phyloP scores from a whole-genome alignment of 257 asterid genomes.

The Fraxinus cuspidata region DNA sequence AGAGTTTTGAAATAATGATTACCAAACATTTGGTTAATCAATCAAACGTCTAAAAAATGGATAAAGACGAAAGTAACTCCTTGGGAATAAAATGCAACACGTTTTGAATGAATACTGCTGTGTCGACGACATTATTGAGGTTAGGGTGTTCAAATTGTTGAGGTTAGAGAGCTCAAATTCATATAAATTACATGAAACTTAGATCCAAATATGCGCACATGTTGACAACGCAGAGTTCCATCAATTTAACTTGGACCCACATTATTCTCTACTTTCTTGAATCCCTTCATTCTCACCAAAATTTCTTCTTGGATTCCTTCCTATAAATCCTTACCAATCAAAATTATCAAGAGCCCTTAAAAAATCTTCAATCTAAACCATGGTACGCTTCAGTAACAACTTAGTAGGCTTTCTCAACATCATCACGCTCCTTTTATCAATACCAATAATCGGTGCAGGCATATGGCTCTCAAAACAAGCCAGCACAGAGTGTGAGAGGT shows the following conservation, averaged over 20 bases:
- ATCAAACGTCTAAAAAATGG: too few relatives aligned
- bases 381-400: conserved; percentile 79
- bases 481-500: conserved; percentile 74
- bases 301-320: not conserved
- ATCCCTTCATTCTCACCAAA: not conserved
- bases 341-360: not conserved
- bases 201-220: too few relatives aligned
- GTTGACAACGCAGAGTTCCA: not conserved
- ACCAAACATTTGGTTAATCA: too few relatives aligned
- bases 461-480: conserved; percentile 75
- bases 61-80: too few relatives aligned
- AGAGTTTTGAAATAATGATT: too few relatives aligned
- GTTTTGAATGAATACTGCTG: too few relatives aligned
- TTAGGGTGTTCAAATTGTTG: too few relatives aligned
- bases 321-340: not conserved
- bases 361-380: conserved; percentile 19
- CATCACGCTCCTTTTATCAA: conserved; percentile 59
- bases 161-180: too few relatives aligned
- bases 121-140: too few relatives aligned
- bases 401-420: conserved; percentile 73
- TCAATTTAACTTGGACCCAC: not conserved
- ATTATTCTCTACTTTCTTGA: not conserved
- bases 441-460: conserved; percentile 81
- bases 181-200: too few relatives aligned
- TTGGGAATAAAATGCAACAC: too few relatives aligned